Evolutionary conservation across 345 rosid species (phyloP).

Genomic region (Odontarrhena argentea): DNA sequence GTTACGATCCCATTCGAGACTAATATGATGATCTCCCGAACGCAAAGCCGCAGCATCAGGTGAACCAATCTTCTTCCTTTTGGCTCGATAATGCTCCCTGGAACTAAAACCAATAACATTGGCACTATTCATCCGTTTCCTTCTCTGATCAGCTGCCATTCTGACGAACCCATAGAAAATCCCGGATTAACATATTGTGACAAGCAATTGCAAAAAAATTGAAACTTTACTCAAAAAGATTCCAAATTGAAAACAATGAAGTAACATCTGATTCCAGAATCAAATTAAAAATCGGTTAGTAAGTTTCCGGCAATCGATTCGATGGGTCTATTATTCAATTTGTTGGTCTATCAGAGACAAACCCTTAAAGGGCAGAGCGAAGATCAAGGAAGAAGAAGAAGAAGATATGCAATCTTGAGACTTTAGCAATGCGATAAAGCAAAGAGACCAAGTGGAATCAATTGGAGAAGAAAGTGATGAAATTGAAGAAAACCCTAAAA

Average conservation of each 20-base stretch:
- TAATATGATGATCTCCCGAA: conserved; percentile 67
- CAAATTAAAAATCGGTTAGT: neutral
- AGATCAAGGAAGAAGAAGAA: conserved; percentile 17
- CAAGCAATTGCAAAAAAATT: neutral
- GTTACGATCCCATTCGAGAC: conserved; percentile 82
- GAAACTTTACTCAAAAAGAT: conserved; percentile 13
- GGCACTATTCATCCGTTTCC: conserved; percentile 70
- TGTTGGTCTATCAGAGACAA: conserved; percentile 22
- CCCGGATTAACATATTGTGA: conserved; percentile 10
- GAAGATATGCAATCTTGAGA: conserved; percentile 8
- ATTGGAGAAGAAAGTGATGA: conserved; percentile 24
- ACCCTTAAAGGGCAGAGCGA: conserved; percentile 1
- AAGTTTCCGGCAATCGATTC: neutral
- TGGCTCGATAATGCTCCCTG: conserved; percentile 59
- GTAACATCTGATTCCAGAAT: conserved; percentile 21
- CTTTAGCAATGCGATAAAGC: conserved; percentile 26
- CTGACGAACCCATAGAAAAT: conserved; percentile 34
- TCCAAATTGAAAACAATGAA: conserved; percentile 13
- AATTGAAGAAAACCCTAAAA: conserved; percentile 30
- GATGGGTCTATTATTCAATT: conserved; percentile 1
- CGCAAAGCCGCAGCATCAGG: conserved; percentile 51
- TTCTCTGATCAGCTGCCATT: conserved; percentile 91
- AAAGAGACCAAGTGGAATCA: conserved; percentile 10
- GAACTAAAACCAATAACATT: conserved; percentile 56
- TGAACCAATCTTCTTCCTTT: conserved; percentile 61